Percentiles rank a stretch among this genome's conserved stretches.
Evolutionary conservation across 176 grass and related monocot species (phyloP).

Genomic region (Cenchrus americanus): DNA sequence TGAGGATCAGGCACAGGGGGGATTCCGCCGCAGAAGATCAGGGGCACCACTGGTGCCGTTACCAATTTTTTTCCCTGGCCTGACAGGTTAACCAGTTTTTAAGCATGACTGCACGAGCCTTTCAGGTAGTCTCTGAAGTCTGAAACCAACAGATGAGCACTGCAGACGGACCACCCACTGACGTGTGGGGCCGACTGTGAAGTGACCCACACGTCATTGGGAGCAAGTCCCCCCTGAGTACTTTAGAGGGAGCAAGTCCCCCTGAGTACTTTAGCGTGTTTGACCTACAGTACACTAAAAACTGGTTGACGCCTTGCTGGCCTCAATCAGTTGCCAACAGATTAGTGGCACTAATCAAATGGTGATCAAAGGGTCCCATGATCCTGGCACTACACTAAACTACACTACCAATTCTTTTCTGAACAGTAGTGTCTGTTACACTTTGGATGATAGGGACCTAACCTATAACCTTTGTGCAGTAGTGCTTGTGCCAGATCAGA

Average conservation of each 20-base stretch:
- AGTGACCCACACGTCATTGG: too few relatives aligned
- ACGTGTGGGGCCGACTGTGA: too few relatives aligned
- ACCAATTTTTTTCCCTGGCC: neutral
- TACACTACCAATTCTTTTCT: neutral
- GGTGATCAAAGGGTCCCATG: conserved; percentile 12
- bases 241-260: too few relatives aligned
- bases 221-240: too few relatives aligned
- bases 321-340: neutral
- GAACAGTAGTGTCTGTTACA: neutral
- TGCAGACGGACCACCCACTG: too few relatives aligned
- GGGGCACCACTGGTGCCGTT: neutral
- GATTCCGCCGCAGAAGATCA: conserved; percentile 2
- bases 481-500: conserved; percentile 40
- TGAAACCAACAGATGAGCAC: too few relatives aligned
- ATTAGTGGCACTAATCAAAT: neutral
- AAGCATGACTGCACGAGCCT: conserved; percentile 18
- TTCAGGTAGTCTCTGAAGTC: conserved; percentile 15
- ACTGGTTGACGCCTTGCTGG: conserved; percentile 8
- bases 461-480: neutral
- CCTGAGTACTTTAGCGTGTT: conserved; percentile 14
- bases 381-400: conserved; percentile 1
- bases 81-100: conserved; percentile 23
- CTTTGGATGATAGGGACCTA: neutral
- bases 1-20: neutral
- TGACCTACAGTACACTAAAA: conserved; percentile 31